Base-by-base conservation (phyloP, 176 grass and related monocot species). In the Puya raimondii region DNA sequence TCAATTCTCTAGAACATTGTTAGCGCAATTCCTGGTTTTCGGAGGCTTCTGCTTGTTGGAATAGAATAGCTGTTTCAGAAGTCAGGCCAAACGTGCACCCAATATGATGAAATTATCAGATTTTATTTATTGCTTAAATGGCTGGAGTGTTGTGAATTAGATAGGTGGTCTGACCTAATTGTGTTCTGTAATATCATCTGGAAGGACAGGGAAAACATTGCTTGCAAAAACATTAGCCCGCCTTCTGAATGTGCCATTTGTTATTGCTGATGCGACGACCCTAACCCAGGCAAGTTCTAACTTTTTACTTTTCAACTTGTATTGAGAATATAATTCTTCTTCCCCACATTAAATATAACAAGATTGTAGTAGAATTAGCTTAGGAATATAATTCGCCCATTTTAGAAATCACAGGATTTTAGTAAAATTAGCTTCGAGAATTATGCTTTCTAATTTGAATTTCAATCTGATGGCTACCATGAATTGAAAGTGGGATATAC, bases 151-250 rank as follows among this genome's bases (percentile, higher is more conserved):
- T 59, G 54, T 59, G 54, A 18, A 51, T 23, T 78, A 65, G 53
- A 68, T 59, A 57, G 20, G 65, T 74, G 53, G 65, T n/a, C 63
- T 83, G 70, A 73, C 65, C 68, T 23, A 66, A 48, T 69, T 69
- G 70, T 86, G 13, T 69, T 65, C 72, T 65, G 72, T 12, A 20
- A 66, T 86, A 20, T 13, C 61, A 70, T 80, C 70, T 81, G 52
- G 53, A 59, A 59, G 80, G 67, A 78, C 85, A 96, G 92, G 93
- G 77, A 97, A 97, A 87, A 97, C 93, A 78, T 82, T 97, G 78
- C 93, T 97, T 51, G 93, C 93, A 50, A 97, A 97, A 88, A 85
- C 89, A 81, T 84, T 97, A 84, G 93, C 93, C 54, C 81, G 74
- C 20, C 82, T 97, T 86, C 84, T 97, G 73, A 97, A 97, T 72